phyloP scores from a whole-genome alignment of 495 filamentous ascomycete species.

The Symbiotaphrina buchneri region DNA sequence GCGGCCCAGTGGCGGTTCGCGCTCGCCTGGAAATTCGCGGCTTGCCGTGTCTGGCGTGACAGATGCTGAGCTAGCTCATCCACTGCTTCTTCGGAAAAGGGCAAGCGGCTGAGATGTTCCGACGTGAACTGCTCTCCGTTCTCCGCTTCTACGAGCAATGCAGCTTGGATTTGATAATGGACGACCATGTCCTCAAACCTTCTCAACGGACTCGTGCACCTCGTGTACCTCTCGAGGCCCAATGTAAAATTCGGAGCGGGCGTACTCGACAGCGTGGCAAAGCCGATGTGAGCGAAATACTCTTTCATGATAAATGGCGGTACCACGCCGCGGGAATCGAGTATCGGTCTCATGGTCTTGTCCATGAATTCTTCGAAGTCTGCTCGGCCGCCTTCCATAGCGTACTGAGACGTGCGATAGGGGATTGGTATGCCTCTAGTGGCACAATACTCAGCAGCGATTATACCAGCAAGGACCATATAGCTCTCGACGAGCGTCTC shows the following conservation, averaged over 20 bases:
- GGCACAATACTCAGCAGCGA: slow-evolving; percentile 50
- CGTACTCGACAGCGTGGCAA: slow-evolving; percentile 24
- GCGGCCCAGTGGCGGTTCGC: slow-evolving; percentile 35
- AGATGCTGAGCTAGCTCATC: slow-evolving; percentile 27
- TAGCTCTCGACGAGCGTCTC: slow-evolving; percentile 28
- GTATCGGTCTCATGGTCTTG: no score
- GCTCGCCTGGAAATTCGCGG: slow-evolving; percentile 15
- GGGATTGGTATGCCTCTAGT: slow-evolving; percentile 56
- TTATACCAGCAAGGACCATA: slow-evolving; percentile 62
- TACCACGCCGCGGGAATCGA: no score
- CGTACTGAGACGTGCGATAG: slow-evolving; percentile 51
- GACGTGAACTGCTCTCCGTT: slow-evolving; percentile 23
- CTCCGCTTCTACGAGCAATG: slow-evolving; percentile 42
- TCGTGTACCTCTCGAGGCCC: slow-evolving; percentile 48
- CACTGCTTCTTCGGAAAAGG: slow-evolving; percentile 34
- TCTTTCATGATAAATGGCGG: no score
- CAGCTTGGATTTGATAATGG: slow-evolving; percentile 83
- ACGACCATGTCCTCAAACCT: slow-evolving; percentile 63
- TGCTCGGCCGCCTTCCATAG: no score
- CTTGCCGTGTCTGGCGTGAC: slow-evolving; percentile 21
- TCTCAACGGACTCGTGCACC: slow-evolving; percentile 69
- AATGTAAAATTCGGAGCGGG: slow-evolving; percentile 29
- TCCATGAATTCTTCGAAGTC: no score
- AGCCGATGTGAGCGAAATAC: no score
- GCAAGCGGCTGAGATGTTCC: slow-evolving; percentile 22